phyloP scores from a whole-genome alignment of 306 rosid species.

The Rosa multiflora region DNA sequence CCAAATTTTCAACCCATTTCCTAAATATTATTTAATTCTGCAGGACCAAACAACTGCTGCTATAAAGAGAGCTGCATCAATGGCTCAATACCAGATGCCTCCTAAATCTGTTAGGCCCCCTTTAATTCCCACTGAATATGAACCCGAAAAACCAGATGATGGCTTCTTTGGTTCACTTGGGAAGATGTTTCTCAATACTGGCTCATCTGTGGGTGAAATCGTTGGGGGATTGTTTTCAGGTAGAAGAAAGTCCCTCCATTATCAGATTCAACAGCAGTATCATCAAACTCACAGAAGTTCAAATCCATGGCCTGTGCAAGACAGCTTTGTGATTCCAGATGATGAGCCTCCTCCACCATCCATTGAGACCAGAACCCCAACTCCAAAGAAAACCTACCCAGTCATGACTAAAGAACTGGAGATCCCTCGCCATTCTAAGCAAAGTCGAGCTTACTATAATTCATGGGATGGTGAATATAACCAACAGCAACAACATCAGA shows the following conservation, averaged over 20 bases:
- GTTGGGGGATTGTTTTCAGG: conserved; percentile 59
- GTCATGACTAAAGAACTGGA: conserved; percentile 65
- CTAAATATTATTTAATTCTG: conserved; percentile 8
- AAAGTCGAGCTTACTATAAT: conserved; percentile 42
- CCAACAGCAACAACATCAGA: conserved; percentile 34
- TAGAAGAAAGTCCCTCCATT: conserved; percentile 62
- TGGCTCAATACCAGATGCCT: conserved; percentile 59
- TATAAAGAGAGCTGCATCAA: conserved; percentile 45
- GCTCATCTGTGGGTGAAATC: conserved; percentile 65
- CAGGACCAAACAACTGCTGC: conserved; percentile 57
- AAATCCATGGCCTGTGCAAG: conserved; percentile 84
- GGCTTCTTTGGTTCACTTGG: conserved; percentile 89
- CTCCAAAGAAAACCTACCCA: conserved; percentile 50
- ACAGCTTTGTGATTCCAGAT: conserved; percentile 81
- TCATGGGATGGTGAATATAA: conserved; percentile 58
- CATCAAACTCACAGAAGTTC: conserved; percentile 52
- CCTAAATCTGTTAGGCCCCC: conserved; percentile 75
- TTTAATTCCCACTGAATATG: conserved; percentile 76
- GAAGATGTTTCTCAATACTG: conserved; percentile 64
- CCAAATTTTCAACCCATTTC: neutral
- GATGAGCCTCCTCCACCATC: conserved; percentile 96
- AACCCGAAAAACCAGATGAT: conserved; percentile 68
- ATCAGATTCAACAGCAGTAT: conserved; percentile 63
- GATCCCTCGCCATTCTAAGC: conserved; percentile 56
- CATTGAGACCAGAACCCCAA: conserved; percentile 62